phyloP scores from a whole-genome alignment of 2,329 filamentous ascomycete genomes.

The Colletotrichum kahawae region DNA sequence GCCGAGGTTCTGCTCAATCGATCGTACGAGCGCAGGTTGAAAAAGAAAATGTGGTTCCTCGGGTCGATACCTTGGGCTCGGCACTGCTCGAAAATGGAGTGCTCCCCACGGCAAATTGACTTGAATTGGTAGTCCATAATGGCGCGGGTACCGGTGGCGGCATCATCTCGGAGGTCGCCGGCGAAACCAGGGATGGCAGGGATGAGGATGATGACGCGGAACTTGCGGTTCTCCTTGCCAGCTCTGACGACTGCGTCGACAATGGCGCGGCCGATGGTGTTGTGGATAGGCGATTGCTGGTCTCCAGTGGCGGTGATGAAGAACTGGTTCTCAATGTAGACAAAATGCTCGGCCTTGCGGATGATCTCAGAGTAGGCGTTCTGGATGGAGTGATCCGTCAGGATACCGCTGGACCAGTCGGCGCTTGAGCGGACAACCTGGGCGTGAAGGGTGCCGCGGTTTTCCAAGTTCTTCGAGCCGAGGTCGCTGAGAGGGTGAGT shows the following conservation, averaged over 20 bases:
- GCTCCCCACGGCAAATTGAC: constrained; percentile 87
- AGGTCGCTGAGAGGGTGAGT: constrained; percentile 78
- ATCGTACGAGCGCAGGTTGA: constrained; percentile 93
- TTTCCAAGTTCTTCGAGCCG: constrained; percentile 65
- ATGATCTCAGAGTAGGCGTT: constrained; percentile 89
- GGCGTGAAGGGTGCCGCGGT: constrained; percentile 77
- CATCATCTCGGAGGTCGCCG: constrained; percentile 83
- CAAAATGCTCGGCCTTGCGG: constrained; percentile 84
- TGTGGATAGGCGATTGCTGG: constrained; percentile 84
- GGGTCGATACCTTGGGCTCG: constrained; percentile 77
- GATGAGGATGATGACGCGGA: constrained; percentile 88
- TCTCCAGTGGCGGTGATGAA: constrained; percentile 95
- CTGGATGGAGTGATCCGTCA: constrained; percentile 84
- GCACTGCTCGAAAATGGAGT: constrained; percentile 88
- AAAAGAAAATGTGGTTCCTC: constrained; percentile 83
- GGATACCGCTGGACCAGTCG: constrained; percentile 93
- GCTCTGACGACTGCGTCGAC: constrained; percentile 88
- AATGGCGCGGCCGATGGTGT: constrained; percentile 85
- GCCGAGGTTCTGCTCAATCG: constrained; percentile 83
- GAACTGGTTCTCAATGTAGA: constrained; percentile 99
- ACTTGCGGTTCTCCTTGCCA: constrained; percentile 82
- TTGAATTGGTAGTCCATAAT: constrained; percentile 99
- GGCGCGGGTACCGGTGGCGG: constrained; percentile 83
- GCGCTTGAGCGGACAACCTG: constrained; percentile 89
- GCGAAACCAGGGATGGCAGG: constrained; percentile 94